Base-by-base conservation (phyloP, 257 asterid species). In the Phtheirospermum japonicum region DNA sequence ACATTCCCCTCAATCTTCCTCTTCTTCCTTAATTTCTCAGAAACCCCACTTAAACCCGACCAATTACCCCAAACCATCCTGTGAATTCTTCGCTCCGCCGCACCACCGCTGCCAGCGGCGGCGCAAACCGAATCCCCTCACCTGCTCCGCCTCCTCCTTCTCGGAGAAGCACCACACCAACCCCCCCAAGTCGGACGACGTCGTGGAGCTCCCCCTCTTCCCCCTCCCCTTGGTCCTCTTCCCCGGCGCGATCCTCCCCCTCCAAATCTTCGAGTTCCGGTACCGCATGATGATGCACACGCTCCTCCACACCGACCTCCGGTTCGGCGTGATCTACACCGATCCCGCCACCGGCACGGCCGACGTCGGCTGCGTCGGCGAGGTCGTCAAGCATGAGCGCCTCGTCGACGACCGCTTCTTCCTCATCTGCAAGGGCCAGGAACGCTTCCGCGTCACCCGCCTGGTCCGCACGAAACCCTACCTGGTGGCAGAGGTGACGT, bases 221-320 rank as follows among this genome's bases (percentile, higher is more conserved):
- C 97, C 99, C 3, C 87, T 92, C 71, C 99, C 97, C 0, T 83
- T 89, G 5, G 97, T 92, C 9, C 96, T 92, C 70, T 92, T 92
- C 80, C 99, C 99, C 12, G 99, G 99, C 30, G 91, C 97, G 0
- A 77, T 80, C 36, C 85, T 92, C 36, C 97, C 97, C 6, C 80
- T 92, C 6, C 97, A 92, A 76, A 92, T 92, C 82, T 89, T 92
- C 77, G 99, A 92, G 64, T 92, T 89, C 73, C 87, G 97, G 4
- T 92, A 92, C 83, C 94, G 99, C 0, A 89, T 92, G 58, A 89
- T 92, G 99, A 89, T 92, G 99, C 99, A 92, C 73, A 92, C 99
- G 4, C 91, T 92, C 43, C 94, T 92, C 63, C 96, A 92, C 26
- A 85, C 95, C 42, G 99, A 92, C 82, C 94, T 89, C 66, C 95